Percentiles rank a stretch among this genome's conserved stretches.
These are phyloP conservation scores for Fraxinus greggii DNA, from an alignment of 305 asterid species.

Conservation along the genomic window DNA sequence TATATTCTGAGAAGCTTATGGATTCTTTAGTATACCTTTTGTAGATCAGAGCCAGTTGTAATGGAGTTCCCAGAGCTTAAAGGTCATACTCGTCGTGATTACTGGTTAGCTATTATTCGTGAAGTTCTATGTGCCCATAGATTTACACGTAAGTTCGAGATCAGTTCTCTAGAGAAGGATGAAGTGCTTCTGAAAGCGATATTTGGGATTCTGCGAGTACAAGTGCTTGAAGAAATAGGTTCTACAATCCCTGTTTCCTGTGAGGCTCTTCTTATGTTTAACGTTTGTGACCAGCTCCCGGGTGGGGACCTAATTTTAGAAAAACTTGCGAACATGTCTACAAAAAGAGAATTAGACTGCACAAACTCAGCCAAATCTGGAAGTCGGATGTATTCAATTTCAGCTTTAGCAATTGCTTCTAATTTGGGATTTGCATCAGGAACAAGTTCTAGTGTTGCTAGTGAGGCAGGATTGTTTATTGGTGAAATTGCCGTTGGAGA, in stretches of 20 bases:
- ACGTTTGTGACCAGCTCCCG: constrained; percentile 87
- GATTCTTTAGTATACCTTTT: constrained; percentile 37
- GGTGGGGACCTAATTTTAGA: constrained; percentile 84
- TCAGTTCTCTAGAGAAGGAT: constrained; percentile 62
- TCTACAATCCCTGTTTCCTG: constrained; percentile 38
- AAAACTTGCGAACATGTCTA: constrained; percentile 66
- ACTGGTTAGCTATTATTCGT: constrained; percentile 86
- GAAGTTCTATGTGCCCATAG: constrained; percentile 78
- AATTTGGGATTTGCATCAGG: constrained; percentile 69
- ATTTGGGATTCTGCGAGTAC: constrained; percentile 80
- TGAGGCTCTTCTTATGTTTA: constrained; percentile 80
- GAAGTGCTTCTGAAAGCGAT: constrained; percentile 81
- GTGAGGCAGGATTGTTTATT: constrained; percentile 52
- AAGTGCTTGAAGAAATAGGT: constrained; percentile 77
- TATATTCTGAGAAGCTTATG: constrained; percentile 24
- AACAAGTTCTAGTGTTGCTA: constrained; percentile 44
- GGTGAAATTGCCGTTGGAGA: constrained; percentile 88
- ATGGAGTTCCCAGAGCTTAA: constrained; percentile 97
- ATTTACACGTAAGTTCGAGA: constrained; percentile 58
- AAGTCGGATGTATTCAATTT: constrained; percentile 54
- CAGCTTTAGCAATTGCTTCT: constrained; percentile 69
- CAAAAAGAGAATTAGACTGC: constrained; percentile 40
- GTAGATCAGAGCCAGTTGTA: constrained; percentile 80
- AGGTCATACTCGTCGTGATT: constrained; percentile 93
- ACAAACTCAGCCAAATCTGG: constrained; percentile 40